Base-by-base conservation (phyloP, 768 basidiomycete species). In the Trametopsis cervina region DNA sequence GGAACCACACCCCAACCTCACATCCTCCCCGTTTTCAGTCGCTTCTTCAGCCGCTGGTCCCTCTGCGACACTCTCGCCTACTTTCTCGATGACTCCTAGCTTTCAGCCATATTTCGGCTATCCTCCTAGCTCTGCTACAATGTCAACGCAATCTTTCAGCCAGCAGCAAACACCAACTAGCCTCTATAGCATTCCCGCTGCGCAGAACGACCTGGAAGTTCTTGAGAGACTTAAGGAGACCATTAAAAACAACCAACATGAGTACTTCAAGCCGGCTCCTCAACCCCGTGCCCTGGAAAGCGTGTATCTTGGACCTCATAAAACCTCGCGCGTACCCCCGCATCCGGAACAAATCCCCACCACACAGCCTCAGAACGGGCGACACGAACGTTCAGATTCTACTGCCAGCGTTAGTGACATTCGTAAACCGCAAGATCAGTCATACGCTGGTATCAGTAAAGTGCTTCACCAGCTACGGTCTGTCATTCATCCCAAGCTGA, bases 181-280 rank as follows among this genome's bases (percentile, higher is more conserved):
- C 11, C 42, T 49, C 26, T 49, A 25, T 15, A 43, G 56, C 2
- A 58, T 74, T 0, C 74, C 77, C 2, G 71, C 76, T 18, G 83
- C 81, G 6, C 71, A 77, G 57, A 74, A 70, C 59, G 87, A 88
- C 66, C 74, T 89, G 52, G 83, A 87, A 61, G 73, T 81, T 25
- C 74, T 89, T 50, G 79, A 88, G 65, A 79, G 79, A 47, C 78
- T 89, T 63, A 89, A 89, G 63, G 68, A 77, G 20, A 68, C 76
- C 47, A 89, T 89, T 64, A 83, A 80, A 59, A 73, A 70, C 25
- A 78, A 77, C 42, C 85, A 89, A 59, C 86, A 89, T 63, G 78
- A 84, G 47, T 70, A 80, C 55, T 89, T 78, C 62, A 75, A 77
- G 20, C 76, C 85, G 23, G 60, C 76, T 40, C 84, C 87, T 21